Percentiles rank a stretch among this genome's conserved stretches.
Conservation (phyloP, 2,329 filamentous ascomycete species). For the Mycosphaerella sp. region DNA sequence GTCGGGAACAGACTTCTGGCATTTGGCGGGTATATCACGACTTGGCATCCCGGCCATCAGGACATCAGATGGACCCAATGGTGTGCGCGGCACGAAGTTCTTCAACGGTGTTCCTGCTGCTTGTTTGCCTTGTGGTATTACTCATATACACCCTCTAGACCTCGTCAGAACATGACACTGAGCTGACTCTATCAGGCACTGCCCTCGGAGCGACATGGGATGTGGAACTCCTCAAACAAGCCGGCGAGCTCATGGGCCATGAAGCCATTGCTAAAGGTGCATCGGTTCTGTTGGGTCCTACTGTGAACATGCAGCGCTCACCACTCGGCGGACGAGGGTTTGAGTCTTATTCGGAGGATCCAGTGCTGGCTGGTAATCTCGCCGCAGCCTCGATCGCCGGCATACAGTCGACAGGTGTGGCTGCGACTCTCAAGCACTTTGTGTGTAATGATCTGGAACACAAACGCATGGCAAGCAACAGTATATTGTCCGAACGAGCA, state of each 20-base stretch:
- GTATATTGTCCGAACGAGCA: slow-evolving; percentile 57
- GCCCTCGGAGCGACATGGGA: slow-evolving; percentile 78
- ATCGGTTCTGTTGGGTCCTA: slow-evolving; percentile 67
- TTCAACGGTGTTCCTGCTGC: slow-evolving; percentile 61
- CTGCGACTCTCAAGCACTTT: slow-evolving; percentile 74
- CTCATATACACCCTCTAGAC: background rate
- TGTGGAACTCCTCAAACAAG: slow-evolving; percentile 59
- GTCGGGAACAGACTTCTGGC: slow-evolving; percentile 58
- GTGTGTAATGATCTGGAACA: slow-evolving; percentile 71
- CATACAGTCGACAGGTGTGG: slow-evolving; percentile 65
- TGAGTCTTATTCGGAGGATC: slow-evolving; percentile 81
- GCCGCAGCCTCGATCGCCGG: slow-evolving; percentile 56
- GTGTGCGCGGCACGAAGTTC: slow-evolving; percentile 61
- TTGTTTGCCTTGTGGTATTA: slow-evolving; percentile 64
- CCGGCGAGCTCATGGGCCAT: slow-evolving; percentile 64
- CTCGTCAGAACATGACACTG: background rate
- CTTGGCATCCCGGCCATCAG: slow-evolving; percentile 60
- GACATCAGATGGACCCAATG: slow-evolving; percentile 64
- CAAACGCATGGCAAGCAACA: slow-evolving; percentile 58
- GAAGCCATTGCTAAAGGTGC: slow-evolving; percentile 69
- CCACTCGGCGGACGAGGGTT: slow-evolving; percentile 81
- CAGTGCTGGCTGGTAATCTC: slow-evolving; percentile 67
- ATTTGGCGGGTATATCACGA: slow-evolving; percentile 55
- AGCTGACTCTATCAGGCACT: slow-evolving; percentile 38
- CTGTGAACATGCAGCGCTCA: slow-evolving; percentile 74